Evolutionary conservation across 2,329 filamentous ascomycete genomes (phyloP).

Genomic region (Ascochyta clinopodiicola): DNA sequence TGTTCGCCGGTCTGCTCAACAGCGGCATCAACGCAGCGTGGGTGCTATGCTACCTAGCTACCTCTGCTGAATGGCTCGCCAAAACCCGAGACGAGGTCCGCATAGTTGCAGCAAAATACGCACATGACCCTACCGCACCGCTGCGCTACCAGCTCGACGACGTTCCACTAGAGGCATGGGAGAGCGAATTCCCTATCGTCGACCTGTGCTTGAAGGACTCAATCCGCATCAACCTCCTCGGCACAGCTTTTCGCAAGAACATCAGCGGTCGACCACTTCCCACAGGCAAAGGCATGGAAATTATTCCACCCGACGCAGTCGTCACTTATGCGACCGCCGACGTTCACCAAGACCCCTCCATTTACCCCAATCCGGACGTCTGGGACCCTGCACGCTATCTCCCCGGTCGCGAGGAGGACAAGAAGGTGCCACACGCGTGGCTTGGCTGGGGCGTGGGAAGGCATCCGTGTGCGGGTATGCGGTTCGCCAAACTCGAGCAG

Average conservation of each 20-base stretch:
- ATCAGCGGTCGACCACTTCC: constrained; percentile 53
- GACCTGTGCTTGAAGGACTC: constrained; percentile 61
- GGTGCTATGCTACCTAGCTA: constrained; percentile 48
- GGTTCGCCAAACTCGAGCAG: constrained; percentile 62
- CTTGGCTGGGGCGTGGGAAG: constrained; percentile 49
- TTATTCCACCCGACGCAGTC: constrained; percentile 59
- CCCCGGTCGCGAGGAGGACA: constrained; percentile 57
- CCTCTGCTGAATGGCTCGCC: constrained; percentile 53
- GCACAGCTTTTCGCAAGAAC: constrained; percentile 61
- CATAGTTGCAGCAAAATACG: constrained; percentile 53
- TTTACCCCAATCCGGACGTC: constrained; percentile 57
- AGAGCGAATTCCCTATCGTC: constrained; percentile 60
- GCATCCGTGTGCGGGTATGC: constrained; percentile 54
- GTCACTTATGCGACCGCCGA: constrained; percentile 57
- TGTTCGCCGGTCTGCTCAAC: constrained; percentile 66
- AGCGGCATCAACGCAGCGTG: constrained; percentile 63
- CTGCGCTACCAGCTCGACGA: constrained; percentile 50
- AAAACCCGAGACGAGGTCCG: constrained; percentile 58
- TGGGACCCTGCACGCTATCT: constrained; percentile 62
- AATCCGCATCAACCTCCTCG: constrained; percentile 59
- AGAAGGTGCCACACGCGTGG: constrained; percentile 46
- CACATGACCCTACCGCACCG: constrained; percentile 43
- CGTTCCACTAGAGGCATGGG: constrained; percentile 62
- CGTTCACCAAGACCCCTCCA: constrained; percentile 55
- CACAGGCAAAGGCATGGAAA: constrained; percentile 53